Evolutionary conservation across 177 flowering plant species (phyloP), one percentile per base, ranked within the genome.

Genomic region (Vitis hybrid): DNA sequence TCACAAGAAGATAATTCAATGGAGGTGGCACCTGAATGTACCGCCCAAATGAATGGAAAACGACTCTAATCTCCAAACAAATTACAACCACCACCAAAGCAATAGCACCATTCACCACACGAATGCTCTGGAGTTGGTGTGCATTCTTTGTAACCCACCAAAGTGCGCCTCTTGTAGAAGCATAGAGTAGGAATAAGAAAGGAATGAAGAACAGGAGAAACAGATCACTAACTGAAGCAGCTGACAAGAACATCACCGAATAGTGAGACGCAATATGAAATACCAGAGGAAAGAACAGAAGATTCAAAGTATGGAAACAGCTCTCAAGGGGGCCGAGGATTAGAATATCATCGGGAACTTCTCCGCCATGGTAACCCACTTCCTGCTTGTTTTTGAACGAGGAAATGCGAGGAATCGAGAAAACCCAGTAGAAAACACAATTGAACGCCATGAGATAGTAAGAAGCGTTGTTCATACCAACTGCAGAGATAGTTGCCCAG

Each of bases 11-110:
- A 78, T 91, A 93, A 75, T 83, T 93, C 79, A 88, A 74, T 0
- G 99, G 99, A 1, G 97, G 88, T 13, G 99, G 96, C 64, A 93
- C 93, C 80, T 93, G 99, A 77, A 95, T 86, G 72, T 93, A 95
- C 63, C 86, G 71, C 29, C 90, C 93, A 69, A 95, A 95, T 0
- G 99, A 86, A 75, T 85, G 97, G 79, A 95, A 95, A 72, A 95
- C 91, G 65, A 95, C 93, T 67, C 99, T 86, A 52, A 95, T 65
- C 86, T 95, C 96, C 86, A 95, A 83, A 65, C 94, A 91, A 26
- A 91, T 75, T 1, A 93, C 96, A 21, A 93, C 85, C 50, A 88
- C 84, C 13, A 90, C 78, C 79, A 95, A 68, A 1, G 96, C 92
- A 56, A 95, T 68, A 11, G 94, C 96, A 4, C 99, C 99, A 78